Conservation (phyloP, 2,329 filamentous ascomycete genomes). For the Scedosporium apiospermum region DNA sequence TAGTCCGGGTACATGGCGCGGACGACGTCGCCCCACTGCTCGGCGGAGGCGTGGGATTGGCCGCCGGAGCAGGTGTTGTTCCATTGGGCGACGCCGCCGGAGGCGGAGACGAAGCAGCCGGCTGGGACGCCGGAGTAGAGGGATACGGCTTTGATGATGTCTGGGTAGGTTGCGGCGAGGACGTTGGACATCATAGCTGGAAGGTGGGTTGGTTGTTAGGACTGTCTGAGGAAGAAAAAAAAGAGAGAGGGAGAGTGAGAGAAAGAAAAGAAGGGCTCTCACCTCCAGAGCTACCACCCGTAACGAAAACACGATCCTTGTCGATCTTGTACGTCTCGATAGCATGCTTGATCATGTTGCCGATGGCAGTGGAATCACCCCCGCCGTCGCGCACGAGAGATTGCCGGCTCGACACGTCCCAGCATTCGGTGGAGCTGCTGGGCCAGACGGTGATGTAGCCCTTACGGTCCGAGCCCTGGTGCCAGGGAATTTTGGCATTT, state of each 20-base stretch:
- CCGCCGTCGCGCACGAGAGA: conserved; percentile 41
- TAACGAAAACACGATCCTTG: conserved; percentile 35
- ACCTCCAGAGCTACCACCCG: conserved; percentile 20
- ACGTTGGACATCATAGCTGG: conserved; percentile 23
- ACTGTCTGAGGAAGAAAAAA: not conserved
- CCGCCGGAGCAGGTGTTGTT: conserved; percentile 42
- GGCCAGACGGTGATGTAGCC: conserved; percentile 47
- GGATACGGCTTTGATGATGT: conserved; percentile 34
- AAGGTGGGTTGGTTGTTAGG: not conserved
- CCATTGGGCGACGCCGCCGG: conserved; percentile 29
- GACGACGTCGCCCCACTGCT: conserved; percentile 38
- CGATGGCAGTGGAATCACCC: conserved; percentile 39
- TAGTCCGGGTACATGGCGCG: conserved; percentile 39
- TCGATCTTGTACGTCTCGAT: conserved; percentile 38
- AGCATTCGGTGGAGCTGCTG: conserved; percentile 37
- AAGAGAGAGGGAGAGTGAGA: conserved; percentile 13
- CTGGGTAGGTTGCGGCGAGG: conserved; percentile 35
- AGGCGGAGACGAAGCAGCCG: conserved; percentile 33
- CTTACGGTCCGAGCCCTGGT: conserved; percentile 39
- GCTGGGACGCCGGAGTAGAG: conserved; percentile 33
- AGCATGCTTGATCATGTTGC: conserved; percentile 43
- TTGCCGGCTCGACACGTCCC: conserved; percentile 46
- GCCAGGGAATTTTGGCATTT: conserved; percentile 34
- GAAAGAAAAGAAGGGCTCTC: conserved; percentile 29
- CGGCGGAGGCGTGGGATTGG: conserved; percentile 27